Evolutionary conservation across 371 early-diverging fungal genomes (phyloP).

Genomic region (Zychaea mexicana): DNA sequence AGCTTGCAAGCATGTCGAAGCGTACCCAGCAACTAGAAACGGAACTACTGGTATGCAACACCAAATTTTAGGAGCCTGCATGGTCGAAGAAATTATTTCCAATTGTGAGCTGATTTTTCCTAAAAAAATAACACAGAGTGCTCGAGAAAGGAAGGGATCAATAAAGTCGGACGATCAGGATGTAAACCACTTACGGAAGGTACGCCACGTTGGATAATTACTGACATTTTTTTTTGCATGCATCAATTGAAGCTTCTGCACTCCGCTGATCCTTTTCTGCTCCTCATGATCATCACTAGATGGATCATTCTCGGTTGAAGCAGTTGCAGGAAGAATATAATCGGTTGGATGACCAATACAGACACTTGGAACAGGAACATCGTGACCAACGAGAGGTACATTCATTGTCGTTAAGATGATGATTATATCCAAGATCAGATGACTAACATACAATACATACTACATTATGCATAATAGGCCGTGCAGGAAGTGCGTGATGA

Average conservation of each 20-base stretch:
- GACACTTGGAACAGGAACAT: constrained; percentile 68
- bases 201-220: neutral
- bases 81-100: too few relatives aligned
- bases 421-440: neutral
- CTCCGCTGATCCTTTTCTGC: neutral
- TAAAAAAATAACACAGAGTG: neutral
- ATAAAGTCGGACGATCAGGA: constrained; percentile 3
- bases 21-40: constrained; percentile 47
- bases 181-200: constrained; percentile 4
- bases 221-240: neutral
- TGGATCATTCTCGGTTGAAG: constrained; percentile 18
- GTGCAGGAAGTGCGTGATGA: constrained; percentile 77
- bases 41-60: constrained; percentile 28
- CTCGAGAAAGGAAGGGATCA: constrained; percentile 19
- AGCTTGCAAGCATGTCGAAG: constrained; percentile 49
- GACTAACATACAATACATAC: neutral
- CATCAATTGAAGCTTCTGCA: neutral
- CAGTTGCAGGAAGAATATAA: constrained; percentile 43
- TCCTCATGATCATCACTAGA: neutral
- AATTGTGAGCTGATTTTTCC: neutral
- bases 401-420: neutral
- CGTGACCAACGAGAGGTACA: constrained; percentile 74
- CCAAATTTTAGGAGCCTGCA: neutral
- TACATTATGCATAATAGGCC: constrained; percentile 42
- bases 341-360: constrained; percentile 52